Conservation (phyloP, 176 grass and related monocot species). For the Coix lacrymajobi region DNA sequence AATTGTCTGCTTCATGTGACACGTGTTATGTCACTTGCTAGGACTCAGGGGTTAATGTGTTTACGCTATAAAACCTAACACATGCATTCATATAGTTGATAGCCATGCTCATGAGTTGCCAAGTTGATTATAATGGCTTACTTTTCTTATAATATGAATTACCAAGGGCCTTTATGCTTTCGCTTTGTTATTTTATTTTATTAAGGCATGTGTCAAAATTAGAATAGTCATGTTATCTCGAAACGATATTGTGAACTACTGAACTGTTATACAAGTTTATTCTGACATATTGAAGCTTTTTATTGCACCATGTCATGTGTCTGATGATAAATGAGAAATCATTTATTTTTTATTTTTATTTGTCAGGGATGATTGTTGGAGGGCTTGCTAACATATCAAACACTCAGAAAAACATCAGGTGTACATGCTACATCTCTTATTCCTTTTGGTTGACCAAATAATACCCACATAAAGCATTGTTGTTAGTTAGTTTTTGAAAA, state of each 20-base stretch:
- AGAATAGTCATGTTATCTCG: not conserved
- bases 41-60: not conserved
- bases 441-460: not conserved
- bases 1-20: not conserved
- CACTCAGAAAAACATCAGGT: constrained; percentile 78
- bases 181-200: not conserved
- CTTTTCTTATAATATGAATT: not conserved
- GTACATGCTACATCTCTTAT: not conserved
- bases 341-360: constrained; percentile 16
- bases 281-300: not conserved
- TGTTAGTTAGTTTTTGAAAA: not conserved
- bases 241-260: not conserved
- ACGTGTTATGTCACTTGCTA: not conserved
- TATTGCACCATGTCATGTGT: not conserved
- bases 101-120: not conserved
- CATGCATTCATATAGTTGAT: not conserved
- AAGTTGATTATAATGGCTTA: not conserved
- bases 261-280: not conserved
- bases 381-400: constrained; percentile 87
- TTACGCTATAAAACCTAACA: not conserved
- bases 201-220: not conserved
- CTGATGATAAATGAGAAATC: not conserved
- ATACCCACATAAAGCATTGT: not conserved
- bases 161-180: not conserved
- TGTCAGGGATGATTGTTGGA: constrained; percentile 79